Percentiles rank a stretch among this genome's conserved stretches.
Evolutionary conservation across 2,329 filamentous ascomycete species (phyloP).

Genomic region (Cercospora sp.): DNA sequence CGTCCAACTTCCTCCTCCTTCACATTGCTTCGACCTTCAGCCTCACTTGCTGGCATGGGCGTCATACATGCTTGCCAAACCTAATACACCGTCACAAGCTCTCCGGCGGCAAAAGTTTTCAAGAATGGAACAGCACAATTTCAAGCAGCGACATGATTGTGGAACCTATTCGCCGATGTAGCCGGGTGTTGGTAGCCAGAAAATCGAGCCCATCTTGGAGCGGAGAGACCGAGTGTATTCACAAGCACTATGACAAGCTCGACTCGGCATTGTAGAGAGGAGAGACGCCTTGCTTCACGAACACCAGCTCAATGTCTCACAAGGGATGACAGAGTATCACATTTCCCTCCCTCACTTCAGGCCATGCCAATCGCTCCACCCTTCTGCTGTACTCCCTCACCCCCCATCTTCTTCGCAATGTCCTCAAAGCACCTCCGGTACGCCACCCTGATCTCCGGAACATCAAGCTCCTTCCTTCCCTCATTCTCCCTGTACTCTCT

Average conservation of each 20-base stretch:
- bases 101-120: too few relatives aligned
- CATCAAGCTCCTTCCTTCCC: constrained; percentile 46
- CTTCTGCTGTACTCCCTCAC: constrained; percentile 17
- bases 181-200: not conserved
- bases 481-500: constrained; percentile 51
- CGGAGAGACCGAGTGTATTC: not conserved
- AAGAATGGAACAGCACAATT: not conserved
- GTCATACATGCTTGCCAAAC: too few relatives aligned
- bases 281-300: not conserved
- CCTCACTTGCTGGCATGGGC: too few relatives aligned
- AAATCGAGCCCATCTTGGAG: not conserved
- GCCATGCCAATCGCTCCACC: constrained; percentile 9
- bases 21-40: not conserved
- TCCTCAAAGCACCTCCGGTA: constrained; percentile 64
- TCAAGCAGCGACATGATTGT: not conserved
- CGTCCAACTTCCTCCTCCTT: not conserved
- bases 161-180: not conserved
- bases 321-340: not conserved
- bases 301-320: not conserved
- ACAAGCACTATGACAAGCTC: not conserved
- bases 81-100: too few relatives aligned
- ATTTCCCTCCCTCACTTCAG: not conserved
- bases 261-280: not conserved
- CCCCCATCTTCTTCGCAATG: constrained; percentile 46
- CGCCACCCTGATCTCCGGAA: constrained; percentile 64